Evolutionary conservation across 1,284 basidiomycete genomes (phyloP).

Genomic region (Pseudozyma sp.): DNA sequence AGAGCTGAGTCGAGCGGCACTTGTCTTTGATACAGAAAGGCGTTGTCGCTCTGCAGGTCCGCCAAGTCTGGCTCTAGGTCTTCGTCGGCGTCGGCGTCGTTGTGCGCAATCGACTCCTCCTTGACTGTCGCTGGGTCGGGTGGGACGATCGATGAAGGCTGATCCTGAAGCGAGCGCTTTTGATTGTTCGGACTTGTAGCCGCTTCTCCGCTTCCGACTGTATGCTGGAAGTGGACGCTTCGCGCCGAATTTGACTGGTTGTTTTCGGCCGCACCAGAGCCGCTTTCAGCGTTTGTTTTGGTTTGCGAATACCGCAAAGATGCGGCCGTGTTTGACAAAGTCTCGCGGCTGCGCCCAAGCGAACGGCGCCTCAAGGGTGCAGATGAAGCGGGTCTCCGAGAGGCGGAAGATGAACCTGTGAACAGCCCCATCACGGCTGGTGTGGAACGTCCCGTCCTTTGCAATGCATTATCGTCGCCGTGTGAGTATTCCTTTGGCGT

Average conservation of each 20-base stretch:
- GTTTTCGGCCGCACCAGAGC: no score
- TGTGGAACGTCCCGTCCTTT: not conserved
- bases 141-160: not conserved
- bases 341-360: constrained; percentile 17
- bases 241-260: not conserved
- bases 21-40: constrained; percentile 21
- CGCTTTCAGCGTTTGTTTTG: no score
- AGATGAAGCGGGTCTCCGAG: constrained; percentile 14
- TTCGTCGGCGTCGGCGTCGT: constrained; percentile 4
- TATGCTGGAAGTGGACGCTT: not conserved
- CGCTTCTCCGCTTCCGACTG: no score
- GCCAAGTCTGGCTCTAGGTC: constrained; percentile 20
- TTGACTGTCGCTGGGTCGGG: not conserved
- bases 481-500: not conserved
- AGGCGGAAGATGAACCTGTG: constrained; percentile 9
- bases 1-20: constrained; percentile 16
- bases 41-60: constrained; percentile 34
- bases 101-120: no score
- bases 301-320: not conserved
- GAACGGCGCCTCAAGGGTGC: constrained; percentile 30
- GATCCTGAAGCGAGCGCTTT: not conserved
- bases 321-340: not conserved
- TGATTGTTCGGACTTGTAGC: no score
- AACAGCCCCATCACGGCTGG: constrained; percentile 29
- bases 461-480: constrained; percentile 1